These are phyloP conservation scores for Phialemoniopsis sp. DNA, from an alignment of 2,329 filamentous ascomycete species.

Conservation along the genomic window DNA sequence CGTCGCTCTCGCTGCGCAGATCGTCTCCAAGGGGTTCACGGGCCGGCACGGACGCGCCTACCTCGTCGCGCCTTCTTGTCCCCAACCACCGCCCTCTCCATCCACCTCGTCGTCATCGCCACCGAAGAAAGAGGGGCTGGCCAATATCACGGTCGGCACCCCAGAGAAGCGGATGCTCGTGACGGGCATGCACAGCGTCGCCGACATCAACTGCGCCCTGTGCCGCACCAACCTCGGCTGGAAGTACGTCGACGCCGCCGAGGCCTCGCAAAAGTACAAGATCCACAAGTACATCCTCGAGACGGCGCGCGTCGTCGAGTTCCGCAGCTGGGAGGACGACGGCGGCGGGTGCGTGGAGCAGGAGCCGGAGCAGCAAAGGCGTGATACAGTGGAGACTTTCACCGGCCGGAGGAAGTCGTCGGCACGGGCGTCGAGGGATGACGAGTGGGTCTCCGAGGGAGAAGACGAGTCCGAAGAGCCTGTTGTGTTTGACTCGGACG, in stretches of 20 bases:
- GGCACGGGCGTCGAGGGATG: constrained; percentile 8
- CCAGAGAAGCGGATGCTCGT: constrained; percentile 53
- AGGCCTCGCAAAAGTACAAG: constrained; percentile 60
- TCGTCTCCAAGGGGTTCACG: constrained; percentile 63
- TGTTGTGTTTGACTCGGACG: constrained; percentile 56
- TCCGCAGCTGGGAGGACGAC: constrained; percentile 49
- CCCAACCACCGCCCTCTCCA: constrained; percentile 5
- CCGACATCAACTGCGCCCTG: constrained; percentile 55
- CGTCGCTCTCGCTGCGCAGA: constrained; percentile 56
- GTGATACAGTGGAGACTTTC: no score
- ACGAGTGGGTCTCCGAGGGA: constrained; percentile 1
- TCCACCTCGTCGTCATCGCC: constrained; percentile 9
- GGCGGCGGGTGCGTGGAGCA: constrained; percentile 5
- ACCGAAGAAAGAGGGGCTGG: constrained; percentile 24
- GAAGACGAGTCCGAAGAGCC: constrained; percentile 11
- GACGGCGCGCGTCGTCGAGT: constrained; percentile 49
- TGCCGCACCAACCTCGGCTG: constrained; percentile 58
- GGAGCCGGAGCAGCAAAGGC: neutral
- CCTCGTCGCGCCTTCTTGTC: constrained; percentile 41
- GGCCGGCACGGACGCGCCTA: constrained; percentile 62
- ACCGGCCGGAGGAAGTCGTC: no score
- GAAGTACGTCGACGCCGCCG: constrained; percentile 64
- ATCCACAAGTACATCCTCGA: constrained; percentile 66
- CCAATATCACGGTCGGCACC: constrained; percentile 52
- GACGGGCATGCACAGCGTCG: constrained; percentile 60